phyloP scores from a whole-genome alignment of 2,329 filamentous ascomycete genomes.

The Fusarium sp. region DNA sequence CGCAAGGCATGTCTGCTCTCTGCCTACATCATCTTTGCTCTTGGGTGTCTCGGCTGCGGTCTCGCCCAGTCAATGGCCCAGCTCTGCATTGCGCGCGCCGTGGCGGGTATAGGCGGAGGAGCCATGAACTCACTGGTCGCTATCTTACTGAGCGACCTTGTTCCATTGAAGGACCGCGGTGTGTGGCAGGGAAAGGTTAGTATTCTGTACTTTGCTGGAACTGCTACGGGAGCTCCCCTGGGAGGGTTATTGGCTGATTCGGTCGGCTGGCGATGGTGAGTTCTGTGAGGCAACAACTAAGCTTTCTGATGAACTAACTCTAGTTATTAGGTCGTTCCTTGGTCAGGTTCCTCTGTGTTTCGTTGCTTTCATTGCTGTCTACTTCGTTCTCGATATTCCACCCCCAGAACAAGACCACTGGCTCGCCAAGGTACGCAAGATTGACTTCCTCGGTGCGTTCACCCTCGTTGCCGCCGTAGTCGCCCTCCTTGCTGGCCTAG shows the following conservation, averaged over 20 bases:
- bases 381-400: constrained; percentile 72
- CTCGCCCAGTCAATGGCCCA: constrained; percentile 73
- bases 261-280: constrained; percentile 80
- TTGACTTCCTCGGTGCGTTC: constrained; percentile 80
- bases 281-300: background rate
- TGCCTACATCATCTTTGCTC: constrained; percentile 73
- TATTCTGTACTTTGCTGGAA: constrained; percentile 77
- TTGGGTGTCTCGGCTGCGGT: constrained; percentile 74
- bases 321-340: constrained; percentile 71
- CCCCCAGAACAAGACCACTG: constrained; percentile 72
- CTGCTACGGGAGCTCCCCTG: constrained; percentile 76
- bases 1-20: constrained; percentile 75
- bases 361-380: constrained; percentile 73
- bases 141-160: constrained; percentile 76
- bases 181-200: constrained; percentile 82
- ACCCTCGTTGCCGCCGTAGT: constrained; percentile 75
- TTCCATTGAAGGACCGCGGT: constrained; percentile 76
- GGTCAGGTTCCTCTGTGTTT: constrained; percentile 77
- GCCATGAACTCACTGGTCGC: constrained; percentile 78
- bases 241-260: constrained; percentile 79
- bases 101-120: constrained; percentile 72
- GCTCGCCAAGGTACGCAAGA: constrained; percentile 72
- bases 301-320: background rate
- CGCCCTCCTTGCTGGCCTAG: constrained; percentile 75
- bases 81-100: constrained; percentile 71